Percentiles rank a stretch among this genome's conserved stretches.
Conservation (phyloP, 1,284 basidiomycete genomes). For the Rhodofomes roseus region DNA sequence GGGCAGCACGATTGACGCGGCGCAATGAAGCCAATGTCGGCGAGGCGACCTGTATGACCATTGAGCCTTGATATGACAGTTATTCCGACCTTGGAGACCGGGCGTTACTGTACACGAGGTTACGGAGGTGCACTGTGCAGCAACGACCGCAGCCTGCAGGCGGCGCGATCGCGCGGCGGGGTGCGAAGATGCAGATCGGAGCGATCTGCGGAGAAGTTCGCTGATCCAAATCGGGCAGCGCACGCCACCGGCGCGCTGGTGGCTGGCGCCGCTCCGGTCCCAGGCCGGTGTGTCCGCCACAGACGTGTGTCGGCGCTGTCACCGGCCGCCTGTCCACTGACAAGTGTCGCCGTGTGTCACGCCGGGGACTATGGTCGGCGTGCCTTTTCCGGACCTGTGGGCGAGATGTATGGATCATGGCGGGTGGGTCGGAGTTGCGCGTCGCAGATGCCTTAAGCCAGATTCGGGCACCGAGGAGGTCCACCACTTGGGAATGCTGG, state of each 20-base stretch:
- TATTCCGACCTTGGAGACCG: too few relatives aligned
- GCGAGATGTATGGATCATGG: too few relatives aligned
- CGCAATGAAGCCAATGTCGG: neutral
- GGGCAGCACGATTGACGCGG: neutral
- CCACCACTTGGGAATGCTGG: neutral
- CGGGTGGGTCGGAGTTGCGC: neutral
- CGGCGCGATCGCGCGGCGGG: neutral
- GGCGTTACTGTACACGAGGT: too few relatives aligned
- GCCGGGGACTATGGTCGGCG: neutral
- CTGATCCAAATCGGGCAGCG: neutral
- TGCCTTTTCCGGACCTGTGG: neutral
- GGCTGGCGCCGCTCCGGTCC: neutral
- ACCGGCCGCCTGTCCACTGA: neutral
- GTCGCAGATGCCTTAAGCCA: neutral
- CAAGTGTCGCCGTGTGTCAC: neutral
- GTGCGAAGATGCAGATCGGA: neutral
- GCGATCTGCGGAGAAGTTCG: slow-evolving; percentile 8
- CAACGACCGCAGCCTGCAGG: neutral
- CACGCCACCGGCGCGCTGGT: neutral
- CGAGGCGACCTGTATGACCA: neutral
- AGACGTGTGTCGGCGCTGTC: neutral
- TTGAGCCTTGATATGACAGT: neutral
- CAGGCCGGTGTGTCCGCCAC: neutral
- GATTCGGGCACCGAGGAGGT: neutral
- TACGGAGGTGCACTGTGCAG: too few relatives aligned